Evolutionary conservation across 148 eudicot genomes (phyloP).

Genomic region (Dianthus caryophyllus): DNA sequence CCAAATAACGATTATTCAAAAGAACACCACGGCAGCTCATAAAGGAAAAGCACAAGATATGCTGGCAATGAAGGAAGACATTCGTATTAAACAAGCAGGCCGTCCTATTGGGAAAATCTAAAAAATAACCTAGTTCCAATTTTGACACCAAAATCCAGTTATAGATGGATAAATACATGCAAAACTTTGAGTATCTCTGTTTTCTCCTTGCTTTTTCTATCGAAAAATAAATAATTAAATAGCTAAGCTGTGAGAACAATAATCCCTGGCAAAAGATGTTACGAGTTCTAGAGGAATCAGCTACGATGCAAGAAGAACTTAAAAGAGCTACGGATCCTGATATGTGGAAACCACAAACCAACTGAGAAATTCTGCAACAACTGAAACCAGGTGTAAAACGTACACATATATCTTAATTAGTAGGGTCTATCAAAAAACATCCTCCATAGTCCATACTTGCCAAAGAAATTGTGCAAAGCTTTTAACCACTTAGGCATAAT

Average conservation of each 20-base stretch:
- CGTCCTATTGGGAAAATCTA: neutral
- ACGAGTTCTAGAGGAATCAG: too few relatives aligned
- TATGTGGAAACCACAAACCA: neutral
- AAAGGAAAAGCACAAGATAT: neutral
- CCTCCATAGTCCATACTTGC: too few relatives aligned
- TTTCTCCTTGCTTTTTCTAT: neutral
- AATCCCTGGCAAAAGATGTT: neutral
- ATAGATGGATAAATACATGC: neutral
- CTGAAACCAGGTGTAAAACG: neutral
- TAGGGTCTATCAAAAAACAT: too few relatives aligned
- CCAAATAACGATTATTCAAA: neutral
- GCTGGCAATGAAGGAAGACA: neutral
- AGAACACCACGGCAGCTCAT: slow-evolving; percentile 1
- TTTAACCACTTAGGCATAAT: neutral
- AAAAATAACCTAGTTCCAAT: neutral
- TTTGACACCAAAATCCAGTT: neutral
- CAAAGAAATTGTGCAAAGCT: neutral
- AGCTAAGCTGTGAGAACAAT: neutral
- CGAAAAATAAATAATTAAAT: too few relatives aligned
- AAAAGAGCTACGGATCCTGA: neutral
- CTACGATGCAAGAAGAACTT: too few relatives aligned
- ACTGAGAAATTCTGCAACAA: neutral
- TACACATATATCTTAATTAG: neutral
- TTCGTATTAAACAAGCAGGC: neutral
- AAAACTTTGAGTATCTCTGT: neutral